Percentiles rank a stretch among this genome's conserved stretches.
phyloP scores from a whole-genome alignment of 1,284 basidiomycete species.

The Melampsora americana region DNA sequence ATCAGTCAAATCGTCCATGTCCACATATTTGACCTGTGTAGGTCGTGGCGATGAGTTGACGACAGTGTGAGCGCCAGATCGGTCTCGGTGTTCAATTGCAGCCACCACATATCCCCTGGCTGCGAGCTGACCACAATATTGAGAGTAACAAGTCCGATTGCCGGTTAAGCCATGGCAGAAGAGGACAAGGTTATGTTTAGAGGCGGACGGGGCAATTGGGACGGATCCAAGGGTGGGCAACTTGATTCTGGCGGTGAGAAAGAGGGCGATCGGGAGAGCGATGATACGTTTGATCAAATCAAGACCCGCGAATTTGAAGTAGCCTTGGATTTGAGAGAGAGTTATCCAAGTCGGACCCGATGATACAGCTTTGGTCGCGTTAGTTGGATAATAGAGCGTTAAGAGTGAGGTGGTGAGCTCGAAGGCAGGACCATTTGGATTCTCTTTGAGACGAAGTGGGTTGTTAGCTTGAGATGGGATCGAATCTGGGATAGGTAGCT shows the following conservation, averaged over 20 bases:
- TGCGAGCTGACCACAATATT: conserved; percentile 57
- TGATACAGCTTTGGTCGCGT: background rate
- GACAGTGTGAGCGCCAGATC: conserved; percentile 12
- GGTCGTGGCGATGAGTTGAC: background rate
- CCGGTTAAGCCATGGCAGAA: conserved; percentile 57
- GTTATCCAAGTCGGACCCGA: conserved; percentile 25
- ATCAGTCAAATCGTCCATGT: conserved; percentile 19
- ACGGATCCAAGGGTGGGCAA: conserved; percentile 27
- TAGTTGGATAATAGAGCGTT: conserved; percentile 28
- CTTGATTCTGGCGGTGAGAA: conserved; percentile 5
- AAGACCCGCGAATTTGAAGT: conserved; percentile 27
- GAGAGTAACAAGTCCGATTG: conserved; percentile 56
- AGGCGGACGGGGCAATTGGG: background rate
- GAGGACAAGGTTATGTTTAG: conserved; percentile 51
- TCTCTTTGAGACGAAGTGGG: conserved; percentile 3
- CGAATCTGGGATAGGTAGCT: conserved; percentile 34
- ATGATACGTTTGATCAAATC: conserved; percentile 18
- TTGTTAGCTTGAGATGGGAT: conserved; percentile 3
- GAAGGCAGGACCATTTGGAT: conserved; percentile 5
- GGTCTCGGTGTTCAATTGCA: conserved; percentile 57
- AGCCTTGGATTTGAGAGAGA: conserved; percentile 32
- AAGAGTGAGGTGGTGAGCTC: conserved; percentile 5
- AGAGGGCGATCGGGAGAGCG: background rate
- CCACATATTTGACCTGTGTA: conserved; percentile 4
- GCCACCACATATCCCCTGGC: conserved; percentile 58